Evolutionary conservation across 2,329 filamentous ascomycete species (phyloP).

Genomic region (Hymenoscyphus fraxineus): DNA sequence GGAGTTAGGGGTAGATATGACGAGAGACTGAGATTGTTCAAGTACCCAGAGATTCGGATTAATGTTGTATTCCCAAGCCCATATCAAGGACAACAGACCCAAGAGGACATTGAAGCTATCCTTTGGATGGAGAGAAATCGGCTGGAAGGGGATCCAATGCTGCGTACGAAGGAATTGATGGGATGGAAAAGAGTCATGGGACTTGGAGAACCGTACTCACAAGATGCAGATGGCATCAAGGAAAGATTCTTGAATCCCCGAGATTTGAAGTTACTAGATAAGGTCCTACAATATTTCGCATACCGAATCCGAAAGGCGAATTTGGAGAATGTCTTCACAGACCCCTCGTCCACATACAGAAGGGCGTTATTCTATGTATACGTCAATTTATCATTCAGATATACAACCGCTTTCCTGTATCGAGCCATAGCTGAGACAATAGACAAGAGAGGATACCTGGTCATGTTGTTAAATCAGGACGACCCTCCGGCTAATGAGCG

Average conservation of each 20-base stretch:
- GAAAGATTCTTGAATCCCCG: not conserved
- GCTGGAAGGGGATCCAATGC: not conserved
- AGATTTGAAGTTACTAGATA: not conserved
- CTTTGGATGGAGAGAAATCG: not conserved
- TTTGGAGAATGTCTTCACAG: not conserved
- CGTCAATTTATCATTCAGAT: not conserved
- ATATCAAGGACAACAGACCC: too few species aligned
- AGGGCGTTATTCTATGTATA: not conserved
- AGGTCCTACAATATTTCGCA: not conserved
- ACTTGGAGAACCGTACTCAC: not conserved
- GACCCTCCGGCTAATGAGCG: not conserved
- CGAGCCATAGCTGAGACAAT: not conserved
- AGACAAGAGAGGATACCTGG: not conserved
- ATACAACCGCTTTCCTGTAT: not conserved
- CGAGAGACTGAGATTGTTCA: too few species aligned
- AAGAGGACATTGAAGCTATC: too few species aligned
- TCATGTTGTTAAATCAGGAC: not conserved
- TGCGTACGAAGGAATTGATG: not conserved
- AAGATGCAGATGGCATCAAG: not conserved
- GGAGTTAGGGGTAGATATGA: too few species aligned
- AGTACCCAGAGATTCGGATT: too few species aligned
- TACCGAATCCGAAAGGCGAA: not conserved
- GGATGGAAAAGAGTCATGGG: not conserved
- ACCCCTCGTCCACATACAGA: not conserved
- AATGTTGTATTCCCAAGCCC: too few species aligned